Evolutionary conservation across 805 yeast species (phyloP).

Genomic region (Candida qinlingensis): DNA sequence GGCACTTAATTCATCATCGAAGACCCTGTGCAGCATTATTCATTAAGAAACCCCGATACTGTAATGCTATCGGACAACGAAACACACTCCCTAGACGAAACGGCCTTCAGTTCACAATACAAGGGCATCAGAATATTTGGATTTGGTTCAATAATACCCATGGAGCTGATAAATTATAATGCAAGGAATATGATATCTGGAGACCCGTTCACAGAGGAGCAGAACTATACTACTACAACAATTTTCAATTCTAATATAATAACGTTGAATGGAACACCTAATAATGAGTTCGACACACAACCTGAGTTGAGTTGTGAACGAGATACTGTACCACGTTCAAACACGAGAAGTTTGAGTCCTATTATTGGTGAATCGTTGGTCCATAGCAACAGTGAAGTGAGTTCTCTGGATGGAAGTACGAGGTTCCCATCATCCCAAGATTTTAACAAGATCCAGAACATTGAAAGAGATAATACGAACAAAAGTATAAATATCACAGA

Average conservation of each 20-base stretch:
- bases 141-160: constrained; percentile 11
- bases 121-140: constrained; percentile 13
- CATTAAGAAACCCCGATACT: no score
- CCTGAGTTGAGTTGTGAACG: neutral
- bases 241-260: neutral
- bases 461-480: neutral
- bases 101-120: neutral
- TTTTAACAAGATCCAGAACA: neutral
- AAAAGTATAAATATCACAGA: neutral
- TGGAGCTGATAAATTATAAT: constrained; percentile 2
- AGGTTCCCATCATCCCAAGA: constrained; percentile 9
- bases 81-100: neutral
- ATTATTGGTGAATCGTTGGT: neutral
- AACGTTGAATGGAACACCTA: constrained; percentile 1
- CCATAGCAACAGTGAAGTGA: neutral
- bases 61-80: no score
- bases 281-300: neutral
- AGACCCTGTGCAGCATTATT: no score
- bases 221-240: neutral
- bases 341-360: neutral
- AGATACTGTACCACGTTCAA: neutral
- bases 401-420: constrained; percentile 9
- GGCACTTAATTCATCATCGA: no score
- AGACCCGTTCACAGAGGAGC: neutral
- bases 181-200: neutral